These are phyloP conservation scores for Ziziphus jujuba DNA, from an alignment of 306 rosid genomes.

Conservation along the genomic window DNA sequence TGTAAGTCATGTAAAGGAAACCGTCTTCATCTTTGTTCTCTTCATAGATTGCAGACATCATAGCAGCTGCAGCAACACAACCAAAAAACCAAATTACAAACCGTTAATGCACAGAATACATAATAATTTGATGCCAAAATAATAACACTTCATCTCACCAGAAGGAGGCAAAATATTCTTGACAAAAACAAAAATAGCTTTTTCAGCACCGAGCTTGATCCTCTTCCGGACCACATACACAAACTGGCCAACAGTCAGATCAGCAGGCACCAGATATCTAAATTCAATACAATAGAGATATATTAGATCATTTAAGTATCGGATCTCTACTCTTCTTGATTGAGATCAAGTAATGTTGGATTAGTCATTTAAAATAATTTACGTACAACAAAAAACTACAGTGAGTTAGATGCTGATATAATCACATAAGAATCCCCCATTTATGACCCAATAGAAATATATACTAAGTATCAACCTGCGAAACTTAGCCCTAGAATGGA, in stretches of 20 bases:
- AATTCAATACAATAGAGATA: conserved; percentile 14
- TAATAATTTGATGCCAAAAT: not conserved
- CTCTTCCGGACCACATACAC: conserved; percentile 61
- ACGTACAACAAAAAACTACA: too few relatives aligned
- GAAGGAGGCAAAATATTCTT: conserved; percentile 58
- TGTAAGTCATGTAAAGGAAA: conserved; percentile 61
- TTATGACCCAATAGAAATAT: too few relatives aligned
- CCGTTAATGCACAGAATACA: not conserved
- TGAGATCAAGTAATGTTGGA: not conserved
- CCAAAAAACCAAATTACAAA: conserved; percentile 2
- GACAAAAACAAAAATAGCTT: conserved; percentile 59
- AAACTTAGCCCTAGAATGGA: too few relatives aligned
- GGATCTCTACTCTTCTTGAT: not conserved
- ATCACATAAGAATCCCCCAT: too few relatives aligned
- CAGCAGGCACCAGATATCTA: conserved; percentile 64
- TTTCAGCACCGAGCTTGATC: conserved; percentile 59
- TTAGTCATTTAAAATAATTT: too few relatives aligned
- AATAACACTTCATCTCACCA: conserved; percentile 25
- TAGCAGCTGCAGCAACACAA: conserved; percentile 43
- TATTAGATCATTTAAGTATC: not conserved
- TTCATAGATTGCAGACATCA: conserved; percentile 53
- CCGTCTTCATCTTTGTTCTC: conserved; percentile 66
- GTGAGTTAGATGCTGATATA: too few relatives aligned
- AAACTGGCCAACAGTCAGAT: conserved; percentile 61
- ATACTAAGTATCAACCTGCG: too few relatives aligned